Base-by-base conservation (phyloP, 106 monocot species). In the Alisma plantagoaquatica region DNA sequence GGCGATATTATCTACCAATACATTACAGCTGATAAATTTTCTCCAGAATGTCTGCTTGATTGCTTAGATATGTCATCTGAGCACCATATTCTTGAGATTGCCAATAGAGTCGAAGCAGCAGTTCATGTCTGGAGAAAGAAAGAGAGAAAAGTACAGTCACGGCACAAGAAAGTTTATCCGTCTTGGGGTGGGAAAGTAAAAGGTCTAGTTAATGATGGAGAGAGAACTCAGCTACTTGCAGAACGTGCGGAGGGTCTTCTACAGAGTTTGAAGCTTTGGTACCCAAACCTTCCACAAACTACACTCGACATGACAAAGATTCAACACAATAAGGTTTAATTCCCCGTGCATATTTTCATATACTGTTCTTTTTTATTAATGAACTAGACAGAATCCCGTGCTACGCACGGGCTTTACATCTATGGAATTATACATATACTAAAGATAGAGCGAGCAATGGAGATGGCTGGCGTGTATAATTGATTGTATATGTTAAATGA, bases 271-370 rank as follows among this genome's bases (percentile, higher is more conserved):
- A 70, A 72, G 28, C 52, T 81, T 50, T 65, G 81, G 17, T 81
- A 80, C 31, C 91, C 91, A 51, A 77, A 70, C 42, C 80, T 91
- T 44, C 84, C 91, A 8, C 91, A 91, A 60, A 91, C 84, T 44
- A 72, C 75, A 32, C 67, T 91, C 4, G 84, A 91, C 48, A 91
- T 84, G 91, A 84, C 62, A 70, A 91, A 91, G 80, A 91, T 91
- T 59, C 84, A 91, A 23, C 84, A 81, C 64, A 91, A 91, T 53
- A 91, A 91, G 91, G 91, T 91, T n/a, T n/a, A n/a, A n/a, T n/a
- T n/a, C n/a, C n/a, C n/a, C n/a, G n/a, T n/a, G n/a, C n/a, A n/a
- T n/a, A n/a, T n/a, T n/a, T n/a, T n/a, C n/a, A n/a, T n/a, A n/a
- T n/a, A n/a, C n/a, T n/a, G n/a, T n/a, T n/a, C n/a, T n/a, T n/a